These are phyloP conservation scores for Pseudogymnoascus sp. DNA, from an alignment of 2,329 filamentous ascomycete genomes.

Conservation along the genomic window DNA sequence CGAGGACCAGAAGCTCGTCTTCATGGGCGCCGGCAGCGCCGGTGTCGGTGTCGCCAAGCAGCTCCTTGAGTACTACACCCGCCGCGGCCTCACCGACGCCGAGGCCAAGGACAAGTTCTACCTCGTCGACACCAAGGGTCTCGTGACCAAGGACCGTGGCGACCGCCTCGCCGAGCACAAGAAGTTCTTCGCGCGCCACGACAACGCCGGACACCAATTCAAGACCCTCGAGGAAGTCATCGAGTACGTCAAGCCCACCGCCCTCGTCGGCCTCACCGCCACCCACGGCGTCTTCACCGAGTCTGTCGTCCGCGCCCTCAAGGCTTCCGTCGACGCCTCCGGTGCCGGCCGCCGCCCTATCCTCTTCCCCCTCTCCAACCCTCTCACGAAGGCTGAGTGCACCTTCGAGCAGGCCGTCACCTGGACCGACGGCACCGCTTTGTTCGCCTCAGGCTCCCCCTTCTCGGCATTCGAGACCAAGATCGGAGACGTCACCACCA, in stretches of 20 bases:
- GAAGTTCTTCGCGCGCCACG: conserved; percentile 59
- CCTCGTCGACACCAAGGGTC: conserved; percentile 93
- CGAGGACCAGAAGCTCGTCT: conserved; percentile 88
- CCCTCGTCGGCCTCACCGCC: conserved; percentile 88
- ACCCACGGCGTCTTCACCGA: conserved; percentile 93
- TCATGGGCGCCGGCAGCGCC: conserved; percentile 91
- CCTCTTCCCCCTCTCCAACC: conserved; percentile 95
- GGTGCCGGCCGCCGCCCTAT: conserved; percentile 72
- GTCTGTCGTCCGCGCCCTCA: conserved; percentile 66
- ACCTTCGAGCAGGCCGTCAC: conserved; percentile 89
- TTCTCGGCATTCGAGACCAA: conserved; percentile 66
- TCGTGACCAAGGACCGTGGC: conserved; percentile 87
- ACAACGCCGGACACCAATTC: conserved; percentile 63
- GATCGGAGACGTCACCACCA: conserved; percentile 51
- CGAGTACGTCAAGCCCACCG: conserved; percentile 89
- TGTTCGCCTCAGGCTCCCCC: conserved; percentile 93
- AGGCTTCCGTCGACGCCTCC: conserved; percentile 54
- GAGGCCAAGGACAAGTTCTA: conserved; percentile 89
- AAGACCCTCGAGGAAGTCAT: conserved; percentile 83
- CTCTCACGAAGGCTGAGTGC: conserved; percentile 93
- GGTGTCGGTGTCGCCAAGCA: conserved; percentile 97
- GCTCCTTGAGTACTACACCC: conserved; percentile 93
- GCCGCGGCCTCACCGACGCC: conserved; percentile 80
- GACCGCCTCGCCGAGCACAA: conserved; percentile 91
- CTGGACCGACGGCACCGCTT: conserved; percentile 81